These are phyloP conservation scores for Clavispora vitiphila DNA, from an alignment of 805 yeast species.

Conservation along the genomic window DNA sequence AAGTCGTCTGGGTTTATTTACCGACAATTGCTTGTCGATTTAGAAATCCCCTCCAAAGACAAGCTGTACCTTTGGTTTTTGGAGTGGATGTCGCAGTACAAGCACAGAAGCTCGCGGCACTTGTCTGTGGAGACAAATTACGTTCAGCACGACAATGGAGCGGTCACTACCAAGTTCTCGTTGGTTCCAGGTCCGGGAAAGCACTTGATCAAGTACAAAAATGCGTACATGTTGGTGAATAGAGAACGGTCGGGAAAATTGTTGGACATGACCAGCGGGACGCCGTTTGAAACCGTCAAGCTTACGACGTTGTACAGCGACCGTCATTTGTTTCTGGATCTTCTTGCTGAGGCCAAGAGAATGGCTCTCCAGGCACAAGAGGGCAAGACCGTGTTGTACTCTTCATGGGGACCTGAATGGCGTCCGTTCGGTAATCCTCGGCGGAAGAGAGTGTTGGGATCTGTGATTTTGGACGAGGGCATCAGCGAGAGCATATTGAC, in stretches of 20 bases:
- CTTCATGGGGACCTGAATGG: constrained; percentile 99
- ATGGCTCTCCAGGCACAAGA: constrained; percentile 78
- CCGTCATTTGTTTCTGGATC: constrained; percentile 58
- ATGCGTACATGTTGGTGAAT: constrained; percentile 82
- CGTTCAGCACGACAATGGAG: constrained; percentile 88
- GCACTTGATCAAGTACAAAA: constrained; percentile 78
- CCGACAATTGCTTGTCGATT: constrained; percentile 80
- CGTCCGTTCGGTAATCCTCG: constrained; percentile 96
- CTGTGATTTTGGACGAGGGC: constrained; percentile 79
- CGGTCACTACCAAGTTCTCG: constrained; percentile 79
- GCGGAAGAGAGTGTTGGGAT: constrained; percentile 74
- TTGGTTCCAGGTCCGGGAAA: constrained; percentile 97
- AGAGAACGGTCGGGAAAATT: constrained; percentile 88
- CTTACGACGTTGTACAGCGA: constrained; percentile 86
- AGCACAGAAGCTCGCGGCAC: constrained; percentile 72
- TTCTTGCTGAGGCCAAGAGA: constrained; percentile 77
- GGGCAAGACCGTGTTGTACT: constrained; percentile 90
- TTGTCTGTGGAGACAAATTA: constrained; percentile 84
- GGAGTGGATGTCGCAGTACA: constrained; percentile 90
- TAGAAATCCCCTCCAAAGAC: constrained; percentile 91
- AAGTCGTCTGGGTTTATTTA: constrained; percentile 64
- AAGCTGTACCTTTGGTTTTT: constrained; percentile 92
- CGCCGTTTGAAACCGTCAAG: constrained; percentile 96
- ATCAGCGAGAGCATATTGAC: constrained; percentile 57
- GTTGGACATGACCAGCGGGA: constrained; percentile 82